Conservation (phyloP, 129 eudicot genomes). For the Flaveria sonorensis region DNA sequence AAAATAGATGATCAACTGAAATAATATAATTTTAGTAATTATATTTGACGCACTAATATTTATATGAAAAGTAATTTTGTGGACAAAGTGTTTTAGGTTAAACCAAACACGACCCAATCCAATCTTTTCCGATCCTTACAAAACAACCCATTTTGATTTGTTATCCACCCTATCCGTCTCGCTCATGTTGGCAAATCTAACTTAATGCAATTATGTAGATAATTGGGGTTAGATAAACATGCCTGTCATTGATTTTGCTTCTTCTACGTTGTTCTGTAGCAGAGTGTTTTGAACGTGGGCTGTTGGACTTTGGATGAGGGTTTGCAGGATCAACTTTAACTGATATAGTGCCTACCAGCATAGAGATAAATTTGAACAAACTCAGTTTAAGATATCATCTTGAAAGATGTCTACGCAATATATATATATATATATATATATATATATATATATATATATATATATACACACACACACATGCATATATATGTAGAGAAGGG, state of each 20-base stretch:
- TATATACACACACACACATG: too few species aligned
- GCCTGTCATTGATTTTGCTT: conserved; percentile 98
- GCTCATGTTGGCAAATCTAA: background rate
- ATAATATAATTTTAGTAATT: background rate
- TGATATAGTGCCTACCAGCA: conserved; percentile 46
- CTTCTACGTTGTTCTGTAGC: conserved; percentile 99
- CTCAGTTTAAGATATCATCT: conserved; percentile 12
- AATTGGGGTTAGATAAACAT: conserved; percentile 30
- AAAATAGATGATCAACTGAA: background rate
- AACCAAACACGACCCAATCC: background rate
- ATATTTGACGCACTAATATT: background rate
- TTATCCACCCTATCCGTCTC: background rate
- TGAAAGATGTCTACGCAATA: background rate
- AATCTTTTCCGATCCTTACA: background rate
- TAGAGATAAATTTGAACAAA: background rate
- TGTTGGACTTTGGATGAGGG: conserved; percentile 71
- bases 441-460: too few species aligned
- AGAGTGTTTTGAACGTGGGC: conserved; percentile 94
- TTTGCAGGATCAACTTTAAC: conserved; percentile 55
- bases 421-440: too few species aligned
- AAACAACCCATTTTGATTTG: background rate
- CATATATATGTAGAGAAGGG: conserved; percentile 4
- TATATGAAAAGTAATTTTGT: background rate
- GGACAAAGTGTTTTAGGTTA: background rate
- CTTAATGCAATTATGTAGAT: background rate